These are phyloP conservation scores for Aspergillus ostianus DNA, from an alignment of 495 filamentous ascomycete genomes.

Conservation along the genomic window DNA sequence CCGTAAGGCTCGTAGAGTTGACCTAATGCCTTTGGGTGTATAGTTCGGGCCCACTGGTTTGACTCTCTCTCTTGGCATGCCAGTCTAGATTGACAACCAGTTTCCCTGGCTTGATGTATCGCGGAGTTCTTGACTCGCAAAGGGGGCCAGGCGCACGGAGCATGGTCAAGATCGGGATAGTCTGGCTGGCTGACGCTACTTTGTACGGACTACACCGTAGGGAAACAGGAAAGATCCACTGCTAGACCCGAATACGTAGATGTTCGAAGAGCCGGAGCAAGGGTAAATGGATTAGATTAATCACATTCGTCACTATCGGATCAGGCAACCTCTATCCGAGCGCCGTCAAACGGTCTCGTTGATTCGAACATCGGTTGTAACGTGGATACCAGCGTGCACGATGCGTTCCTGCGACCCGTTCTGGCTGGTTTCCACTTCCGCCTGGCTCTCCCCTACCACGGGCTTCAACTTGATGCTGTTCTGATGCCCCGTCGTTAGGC, in stretches of 20 bases:
- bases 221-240: too few species aligned
- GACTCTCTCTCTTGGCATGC: slow-evolving; percentile 3
- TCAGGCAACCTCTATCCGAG: background rate
- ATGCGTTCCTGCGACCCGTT: slow-evolving; percentile 17
- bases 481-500: slow-evolving; percentile 3
- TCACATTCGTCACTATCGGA: background rate
- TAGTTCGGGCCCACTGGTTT: slow-evolving; percentile 1
- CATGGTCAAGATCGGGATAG: too few species aligned
- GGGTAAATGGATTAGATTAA: too few species aligned
- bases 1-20: background rate
- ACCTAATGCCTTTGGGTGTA: background rate
- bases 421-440: slow-evolving; percentile 9
- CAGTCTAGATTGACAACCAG: background rate
- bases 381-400: slow-evolving; percentile 15
- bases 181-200: too few species aligned
- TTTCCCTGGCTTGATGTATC: too few species aligned
- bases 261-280: too few species aligned
- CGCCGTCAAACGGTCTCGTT: slow-evolving; percentile 9
- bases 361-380: slow-evolving; percentile 15
- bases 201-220: too few species aligned
- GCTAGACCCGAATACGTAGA: too few species aligned
- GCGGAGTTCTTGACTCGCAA: too few species aligned
- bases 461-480: slow-evolving; percentile 14
- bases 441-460: slow-evolving; percentile 4
- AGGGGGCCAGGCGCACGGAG: too few species aligned